Evolutionary conservation across 331 rosid genomes (phyloP), one percentile per base, ranked within the genome.

Genomic region (Prunus yedoensis): DNA sequence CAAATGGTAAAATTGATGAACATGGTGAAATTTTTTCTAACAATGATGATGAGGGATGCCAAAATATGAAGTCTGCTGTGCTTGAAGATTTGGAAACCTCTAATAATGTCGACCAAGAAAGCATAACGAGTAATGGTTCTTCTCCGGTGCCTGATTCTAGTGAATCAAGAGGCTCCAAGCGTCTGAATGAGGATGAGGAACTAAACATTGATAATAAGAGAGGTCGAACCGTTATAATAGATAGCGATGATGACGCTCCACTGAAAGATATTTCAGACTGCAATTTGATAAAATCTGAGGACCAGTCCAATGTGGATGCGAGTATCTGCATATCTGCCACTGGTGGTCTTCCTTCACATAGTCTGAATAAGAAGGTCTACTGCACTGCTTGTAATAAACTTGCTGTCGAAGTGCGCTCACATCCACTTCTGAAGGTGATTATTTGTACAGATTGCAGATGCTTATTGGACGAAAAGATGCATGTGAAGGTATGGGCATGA

Each of bases 361-460:
- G 66, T 56, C 77, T 51, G 70, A 80, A 78, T 64, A 85, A 86
- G 76, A 87, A 80, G 49, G 80, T 83, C 62, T 69, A 23, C 78
- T 92, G 97, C 73, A 92, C 94, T 45, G 84, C 89, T 66, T 92
- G 97, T 80, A 79, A 77, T 76, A 82, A 89, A 77, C 79, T 77
- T 70, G 85, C 81, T 66, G 74, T 57, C 61, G 79, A 92, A 79
- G 88, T 86, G 68, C 70, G 85, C 52, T 70, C 76, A 45, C 97
- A 92, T 83, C 97, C 97, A 49, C 77, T 82, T 81, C 83, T 92
- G 76, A 78, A 83, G 74, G 97, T 92, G 71, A 90, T 89, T 70
- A 71, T 86, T 73, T 92, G 97, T 85, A 79, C 80, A 66, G 94
- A 89, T 77, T 92, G 97, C 90, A 83, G 79, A 66, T 73, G 71